Base-by-base conservation (phyloP, 2,329 filamentous ascomycete species). In the Rhytidhysteron rufulum region DNA sequence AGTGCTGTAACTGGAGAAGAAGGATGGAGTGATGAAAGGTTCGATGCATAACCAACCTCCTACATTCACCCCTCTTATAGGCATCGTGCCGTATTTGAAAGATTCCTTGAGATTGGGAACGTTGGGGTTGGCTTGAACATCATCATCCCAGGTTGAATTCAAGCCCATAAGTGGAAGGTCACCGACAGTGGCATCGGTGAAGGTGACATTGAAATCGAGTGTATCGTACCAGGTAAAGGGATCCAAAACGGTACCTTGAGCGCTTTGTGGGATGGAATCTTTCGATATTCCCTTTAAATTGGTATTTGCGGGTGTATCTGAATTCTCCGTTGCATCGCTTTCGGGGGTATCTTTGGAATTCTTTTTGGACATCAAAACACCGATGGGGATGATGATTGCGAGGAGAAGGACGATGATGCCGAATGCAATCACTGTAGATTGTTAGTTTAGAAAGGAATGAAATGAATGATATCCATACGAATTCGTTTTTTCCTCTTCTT, bases 41-140 rank as follows among this genome's bases (percentile, higher is more conserved):
- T 98, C 93, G 10, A 98, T 70, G 3, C 85, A 86, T 2, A 98
- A 78, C 93, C 93, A 98, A 10, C 93, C 93, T 37, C 93, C 93
- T 1, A 97, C 63, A 55, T 95, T 97, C 25, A 97, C 88, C 1
- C 93, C 93, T 5, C 91, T 81, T 18, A 94, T 88, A 2, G 90
- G 89, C 40, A 75, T 82, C 17, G 79, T 80, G 2, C 82, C 79
- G 54, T 97, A 98, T 2, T 83, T 81, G 78, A 91, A 96, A 1
- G 74, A 56, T 45, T 90, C 74, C 50, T 88, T 78, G 5, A 98
- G 73, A 1, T 88, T 73, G 1, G 89, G 86, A 0, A 94, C 88
- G 22, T 88, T 81, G 15, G 80, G 73, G 61, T 97, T 97, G 10
- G 90, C 82, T 49, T 75, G 73, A 2, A 79, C 73, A 18, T 83